Evolutionary conservation across 148 eudicot genomes (phyloP), one percentile per base, ranked within the genome.

Genomic region (Polygonum maritimum): DNA sequence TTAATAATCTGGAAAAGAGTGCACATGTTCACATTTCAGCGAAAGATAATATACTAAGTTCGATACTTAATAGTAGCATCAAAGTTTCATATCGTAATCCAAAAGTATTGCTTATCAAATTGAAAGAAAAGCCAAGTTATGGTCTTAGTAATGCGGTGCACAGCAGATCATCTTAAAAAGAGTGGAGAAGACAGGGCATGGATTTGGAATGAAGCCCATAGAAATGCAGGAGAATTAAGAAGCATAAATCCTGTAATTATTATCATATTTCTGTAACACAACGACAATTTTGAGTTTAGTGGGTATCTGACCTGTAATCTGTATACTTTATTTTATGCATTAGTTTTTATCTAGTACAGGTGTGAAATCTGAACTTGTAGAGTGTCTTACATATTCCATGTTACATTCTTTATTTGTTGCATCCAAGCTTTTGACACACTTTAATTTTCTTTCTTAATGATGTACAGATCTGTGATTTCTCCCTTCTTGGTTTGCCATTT

Each of bases 121-220:
- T n/a, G n/a, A n/a, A n/a, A n/a, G n/a, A n/a, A n/a, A n/a, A n/a
- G n/a, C n/a, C n/a, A n/a, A n/a, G n/a, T n/a, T n/a, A n/a, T n/a
- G n/a, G n/a, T n/a, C n/a, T n/a, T n/a, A n/a, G n/a, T n/a, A n/a
- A n/a, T n/a, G n/a, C n/a, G n/a, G n/a, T n/a, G n/a, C n/a, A n/a
- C n/a, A n/a, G n/a, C n/a, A n/a, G n/a, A n/a, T n/a, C n/a, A n/a
- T n/a, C n/a, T 71, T 71, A 19, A 71, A 41, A 51, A 71, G 74
- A 26, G 74, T 71, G 33, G 74, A 71, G 52, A 71, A 21, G 74
- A 71, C 49, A 7, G 45, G n/a, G 74, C 54, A 52, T 11, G 74
- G 74, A 71, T 71, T 71, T 26, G 74, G 74, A 12, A 71, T 71
- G 74, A 31, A 71, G 52, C 74, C 74, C 52, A 33, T 16, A 48